A percentile compares a stretch with the other conserved stretches of the same genome.
phyloP scores from a whole-genome alignment of 2,329 filamentous ascomycete genomes.

The Fusarium sambucinum region DNA sequence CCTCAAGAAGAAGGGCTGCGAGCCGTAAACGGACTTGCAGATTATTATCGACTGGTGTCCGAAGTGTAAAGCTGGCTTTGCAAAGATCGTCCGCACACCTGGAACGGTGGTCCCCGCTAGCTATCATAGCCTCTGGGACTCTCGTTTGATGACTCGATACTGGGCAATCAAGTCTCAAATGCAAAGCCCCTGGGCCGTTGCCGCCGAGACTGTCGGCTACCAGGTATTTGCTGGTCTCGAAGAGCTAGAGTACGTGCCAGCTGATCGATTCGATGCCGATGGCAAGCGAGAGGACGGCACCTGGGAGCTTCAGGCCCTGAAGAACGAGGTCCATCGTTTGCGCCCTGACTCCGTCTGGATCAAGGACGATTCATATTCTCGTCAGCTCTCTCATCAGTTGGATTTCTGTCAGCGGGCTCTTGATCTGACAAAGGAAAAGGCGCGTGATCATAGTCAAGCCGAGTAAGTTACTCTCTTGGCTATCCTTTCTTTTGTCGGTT shows the following conservation, averaged over 20 bases:
- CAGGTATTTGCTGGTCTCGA: background rate
- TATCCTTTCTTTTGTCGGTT: background rate
- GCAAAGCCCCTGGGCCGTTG: background rate
- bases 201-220: background rate
- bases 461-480: background rate
- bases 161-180: constrained; percentile 16
- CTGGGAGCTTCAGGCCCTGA: constrained; percentile 17
- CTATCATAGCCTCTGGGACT: constrained; percentile 12
- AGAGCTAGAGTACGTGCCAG: background rate
- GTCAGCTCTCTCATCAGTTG: background rate
- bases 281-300: background rate
- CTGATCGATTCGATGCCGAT: background rate
- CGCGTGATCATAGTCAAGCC: background rate
- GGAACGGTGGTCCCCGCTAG: background rate
- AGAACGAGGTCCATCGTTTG: background rate
- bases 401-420: constrained; percentile 5
- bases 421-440: background rate
- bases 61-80: background rate
- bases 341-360: constrained; percentile 10
- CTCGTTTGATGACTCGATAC: constrained; percentile 10
- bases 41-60: constrained; percentile 19
- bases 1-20: background rate
- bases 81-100: background rate
- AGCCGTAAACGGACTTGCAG: background rate
- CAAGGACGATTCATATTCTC: background rate